Evolutionary conservation across 2,329 filamentous ascomycete species (phyloP), one percentile per base, ranked within the genome.

Genomic region (Metarhizium album): DNA sequence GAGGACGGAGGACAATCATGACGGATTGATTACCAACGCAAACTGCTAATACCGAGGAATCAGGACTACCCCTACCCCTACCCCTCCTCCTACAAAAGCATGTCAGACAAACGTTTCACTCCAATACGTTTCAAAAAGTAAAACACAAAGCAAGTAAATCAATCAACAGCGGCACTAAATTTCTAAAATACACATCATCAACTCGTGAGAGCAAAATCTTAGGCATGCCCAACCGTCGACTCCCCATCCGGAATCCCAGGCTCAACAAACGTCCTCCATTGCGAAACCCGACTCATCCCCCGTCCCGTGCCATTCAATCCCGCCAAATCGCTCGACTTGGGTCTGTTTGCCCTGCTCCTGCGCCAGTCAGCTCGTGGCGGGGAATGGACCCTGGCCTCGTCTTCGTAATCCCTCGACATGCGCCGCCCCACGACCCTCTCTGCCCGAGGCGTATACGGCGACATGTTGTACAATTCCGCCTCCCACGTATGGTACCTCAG

Each of bases 201-300:
- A 43, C 40, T 43, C 40, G 40, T 43, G 40, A 43, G 40, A 43
- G 40, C 40, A 24, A 43, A 24, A 24, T 24, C 27, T 42, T 49
- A 51, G n/a, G 46, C 49, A 27, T 55, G 54, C 9, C 49, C 46
- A 18, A 37, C 29, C 24, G 47, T 50, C 7, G 49, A 46, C 48
- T 67, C 65, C 24, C 58, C 62, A 40, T 69, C 67, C 42, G 70
- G 69, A 38, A 62, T 54, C 3, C 72, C 74, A 6, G 68, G 69
- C 54, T 69, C 67, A 16, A 78, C 71, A 60, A 73, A 74, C 40
- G 63, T 68, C 52, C 66, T 67, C 75, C 75, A 78, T 51, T 75
- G 71, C 42, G 62, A 64, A 18, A 78, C 74, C 6, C 75, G 67
- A 54, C 71, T 67, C 67, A 71, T 67, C 9, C 74, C 74, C 33